Percentiles rank a stretch among this genome's conserved stretches.
phyloP scores from a whole-genome alignment of 1,284 basidiomycete genomes.

The Porodaedalea pini region DNA sequence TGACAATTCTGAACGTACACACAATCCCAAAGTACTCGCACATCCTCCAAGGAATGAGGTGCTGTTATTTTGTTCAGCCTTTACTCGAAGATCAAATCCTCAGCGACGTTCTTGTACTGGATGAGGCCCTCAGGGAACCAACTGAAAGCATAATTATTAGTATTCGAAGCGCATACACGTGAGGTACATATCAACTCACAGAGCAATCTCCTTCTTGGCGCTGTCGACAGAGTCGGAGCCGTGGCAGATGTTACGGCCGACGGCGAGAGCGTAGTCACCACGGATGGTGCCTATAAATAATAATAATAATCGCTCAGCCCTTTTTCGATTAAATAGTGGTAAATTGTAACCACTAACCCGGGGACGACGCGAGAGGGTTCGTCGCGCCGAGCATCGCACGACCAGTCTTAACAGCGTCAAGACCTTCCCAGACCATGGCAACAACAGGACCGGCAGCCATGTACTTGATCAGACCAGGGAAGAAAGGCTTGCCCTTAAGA shows the following conservation, averaged over 20 bases:
- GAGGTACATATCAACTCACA: constrained; percentile 50
- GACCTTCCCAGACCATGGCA: constrained; percentile 96
- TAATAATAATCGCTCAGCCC: no score
- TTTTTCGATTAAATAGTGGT: constrained; percentile 24
- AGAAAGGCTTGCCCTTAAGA: constrained; percentile 88
- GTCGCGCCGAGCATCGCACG: constrained; percentile 95
- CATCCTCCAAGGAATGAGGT: constrained; percentile 14
- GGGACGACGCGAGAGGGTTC: constrained; percentile 88
- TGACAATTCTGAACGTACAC: constrained; percentile 1
- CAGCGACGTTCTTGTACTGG: constrained; percentile 70
- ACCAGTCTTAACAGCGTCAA: constrained; percentile 95
- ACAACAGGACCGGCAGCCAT: constrained; percentile 96
- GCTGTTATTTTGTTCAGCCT: constrained; percentile 21
- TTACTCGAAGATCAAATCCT: constrained; percentile 83
- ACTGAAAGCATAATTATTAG: constrained; percentile 34
- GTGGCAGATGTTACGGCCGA: constrained; percentile 93
- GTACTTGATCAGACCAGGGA: constrained; percentile 90
- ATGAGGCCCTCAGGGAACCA: constrained; percentile 84
- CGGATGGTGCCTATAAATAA: constrained; percentile 83
- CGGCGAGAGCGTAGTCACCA: constrained; percentile 89
- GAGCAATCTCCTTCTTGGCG: constrained; percentile 86
- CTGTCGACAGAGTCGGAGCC: constrained; percentile 91
- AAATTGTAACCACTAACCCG: constrained; percentile 50
- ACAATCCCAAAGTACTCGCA: background rate
- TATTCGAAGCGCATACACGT: background rate